Base-by-base conservation (phyloP, 139 green algal species). In the Micractinium sp. region DNA sequence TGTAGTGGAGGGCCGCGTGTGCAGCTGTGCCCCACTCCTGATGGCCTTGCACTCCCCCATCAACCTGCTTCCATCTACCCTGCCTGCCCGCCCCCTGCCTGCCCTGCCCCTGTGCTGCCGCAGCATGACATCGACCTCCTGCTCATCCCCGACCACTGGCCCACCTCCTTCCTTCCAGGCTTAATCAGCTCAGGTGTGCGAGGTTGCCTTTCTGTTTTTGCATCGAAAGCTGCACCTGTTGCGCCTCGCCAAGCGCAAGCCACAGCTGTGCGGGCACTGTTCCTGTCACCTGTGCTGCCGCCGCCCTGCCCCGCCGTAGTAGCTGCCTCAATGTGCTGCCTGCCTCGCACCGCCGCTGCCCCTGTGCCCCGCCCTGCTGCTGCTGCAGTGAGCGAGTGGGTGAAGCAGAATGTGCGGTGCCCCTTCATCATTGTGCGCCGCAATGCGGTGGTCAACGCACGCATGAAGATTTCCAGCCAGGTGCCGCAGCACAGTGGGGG, bases 351-450 rank as follows among this genome's bases (percentile, higher is more conserved):
- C 9, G 25, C 77, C 36, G 22, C 77, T 16, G 77, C 38, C 23
- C 38, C 18, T 36, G 9, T 60, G 39, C 73, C 31, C 29, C 29
- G 29, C 25, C 73, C 29, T 78, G 23, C 39, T 38, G 4, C 56
- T 53, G 31, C 67, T 69, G 85, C 71, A 88, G 90, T 90, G 41
- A 80, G 56, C 38, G 90, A 91, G 22, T 93, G 82, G 82, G 86
- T 93, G 31, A 87, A 88, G 81, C 25, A 82, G 14, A 88, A 91
- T 22, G 85, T 91, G 25, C 74, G 13, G 41, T 69, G 38, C 38
- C 90, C 90, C 36, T 93, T 88, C 63, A 74, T 93, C 47, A 93
- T 93, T 75, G 88, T 91, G 23, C 85, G 90, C 20, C 63, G 61
- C 27, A 33, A 36, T 35, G 66, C 76, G 9, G 81, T 91, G 67